Evolutionary conservation across 805 yeast species (phyloP).

Genomic region (Sugiyamaella floridensis): DNA sequence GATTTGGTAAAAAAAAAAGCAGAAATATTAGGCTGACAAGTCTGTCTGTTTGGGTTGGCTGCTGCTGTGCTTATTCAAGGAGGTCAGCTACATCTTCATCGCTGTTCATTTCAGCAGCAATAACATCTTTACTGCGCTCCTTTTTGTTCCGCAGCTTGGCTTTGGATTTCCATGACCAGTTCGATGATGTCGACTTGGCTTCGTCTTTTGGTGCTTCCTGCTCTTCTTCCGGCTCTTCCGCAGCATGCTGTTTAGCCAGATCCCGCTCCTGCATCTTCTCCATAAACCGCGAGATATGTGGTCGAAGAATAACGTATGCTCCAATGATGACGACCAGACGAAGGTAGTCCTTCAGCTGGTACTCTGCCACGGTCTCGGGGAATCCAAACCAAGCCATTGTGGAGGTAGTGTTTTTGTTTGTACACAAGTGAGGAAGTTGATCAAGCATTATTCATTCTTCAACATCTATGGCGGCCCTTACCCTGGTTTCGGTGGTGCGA

Average conservation of each 20-base stretch:
- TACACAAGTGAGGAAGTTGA: not conserved
- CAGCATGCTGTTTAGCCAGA: constrained; percentile 17
- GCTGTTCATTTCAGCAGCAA: constrained; percentile 25
- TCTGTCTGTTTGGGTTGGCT: not conserved
- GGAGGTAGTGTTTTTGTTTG: not conserved
- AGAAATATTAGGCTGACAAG: not conserved
- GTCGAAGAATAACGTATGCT: constrained; percentile 27
- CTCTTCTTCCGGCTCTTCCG: constrained; percentile 23
- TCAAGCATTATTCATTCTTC: not conserved
- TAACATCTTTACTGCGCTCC: constrained; percentile 10
- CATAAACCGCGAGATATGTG: constrained; percentile 25
- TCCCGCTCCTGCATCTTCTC: constrained; percentile 19
- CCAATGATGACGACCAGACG: constrained; percentile 27
- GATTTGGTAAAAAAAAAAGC: not conserved
- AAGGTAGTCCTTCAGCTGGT: constrained; percentile 26
- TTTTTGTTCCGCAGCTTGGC: constrained; percentile 11
- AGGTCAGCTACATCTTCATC: constrained; percentile 32
- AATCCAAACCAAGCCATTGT: constrained; percentile 26
- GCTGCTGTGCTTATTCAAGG: constrained; percentile 6
- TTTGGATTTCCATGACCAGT: constrained; percentile 7
- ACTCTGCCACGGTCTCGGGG: constrained; percentile 25
- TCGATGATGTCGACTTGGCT: constrained; percentile 2
- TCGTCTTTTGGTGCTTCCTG: constrained; percentile 20
- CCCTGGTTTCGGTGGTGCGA: not conserved
- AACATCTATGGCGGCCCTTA: not conserved